Base-by-base conservation (phyloP, 2,329 filamentous ascomycete species). In the Penicillium sp. region DNA sequence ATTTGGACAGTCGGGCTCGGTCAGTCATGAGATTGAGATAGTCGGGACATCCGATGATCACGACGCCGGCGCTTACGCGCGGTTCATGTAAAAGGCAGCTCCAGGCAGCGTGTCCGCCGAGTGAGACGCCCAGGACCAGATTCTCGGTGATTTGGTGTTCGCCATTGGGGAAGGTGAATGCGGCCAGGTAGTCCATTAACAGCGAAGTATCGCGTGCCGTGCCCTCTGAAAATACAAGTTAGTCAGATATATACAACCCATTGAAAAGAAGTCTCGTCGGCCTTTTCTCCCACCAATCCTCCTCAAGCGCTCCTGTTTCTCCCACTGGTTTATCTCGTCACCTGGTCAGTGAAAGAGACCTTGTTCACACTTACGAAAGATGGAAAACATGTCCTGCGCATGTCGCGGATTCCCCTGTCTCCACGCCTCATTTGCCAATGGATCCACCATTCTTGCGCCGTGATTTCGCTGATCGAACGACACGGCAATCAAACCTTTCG, bases 401-500 rank as follows among this genome's bases (percentile, higher is more conserved):
- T 97, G 93, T 5, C 76, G 80, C 6, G 78, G 73, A 64, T 96
- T 95, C 28, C 89, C 90, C 34, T 80, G 70, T 38, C 80, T 79
- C 91, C 90, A 97, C 4, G 85, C 77, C 57, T 84, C 76, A 66
- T 96, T 97, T 26, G 85, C 82, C 13, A 76, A 57, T 6, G 79
- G 71, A 58, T 84, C 77, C 2, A 91, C 80, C 50, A 83, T 69
- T 46, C 93, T 76, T 3, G 80, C 78, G 26, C 93, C 93, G 69
- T 97, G 93, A 67, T 97, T 97, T 39, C 91, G 81, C 73, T 95
- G 90, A 70, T 97, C 93, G 67, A 95, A 95, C 2, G 85, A 81
- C 9, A 90, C 80, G 2, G 88, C 90, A 43, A 97, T 83, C 36
- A 97, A 70, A 0, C 86, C 86, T 50, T 74, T 72, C 68, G 62